phyloP scores from a whole-genome alignment of 768 basidiomycete genomes.

The Neoboletus brunneissimus region DNA sequence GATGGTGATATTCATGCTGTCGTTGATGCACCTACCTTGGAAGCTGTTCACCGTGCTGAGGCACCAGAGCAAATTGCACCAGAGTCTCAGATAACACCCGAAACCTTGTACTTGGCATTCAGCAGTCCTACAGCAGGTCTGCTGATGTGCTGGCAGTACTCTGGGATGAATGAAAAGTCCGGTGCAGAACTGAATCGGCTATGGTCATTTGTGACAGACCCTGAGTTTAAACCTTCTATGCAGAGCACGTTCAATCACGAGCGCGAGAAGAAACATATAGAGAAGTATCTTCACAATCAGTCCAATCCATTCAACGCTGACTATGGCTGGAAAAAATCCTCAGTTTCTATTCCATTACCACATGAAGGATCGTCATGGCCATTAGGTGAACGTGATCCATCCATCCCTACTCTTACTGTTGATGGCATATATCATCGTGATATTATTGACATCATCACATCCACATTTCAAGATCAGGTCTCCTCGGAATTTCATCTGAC shows the following conservation, averaged over 20 bases:
- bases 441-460: constrained; percentile 4
- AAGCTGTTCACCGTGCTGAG: no score
- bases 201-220: constrained; percentile 24
- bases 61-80: no score
- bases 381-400: background rate
- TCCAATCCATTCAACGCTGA: background rate
- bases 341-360: background rate
- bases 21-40: background rate
- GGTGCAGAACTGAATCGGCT: constrained; percentile 26
- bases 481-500: background rate
- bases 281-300: constrained; percentile 4
- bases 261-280: background rate
- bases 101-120: constrained; percentile 13
- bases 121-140: constrained; percentile 20
- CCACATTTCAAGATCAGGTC: background rate
- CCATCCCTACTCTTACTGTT: background rate
- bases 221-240: constrained; percentile 15
- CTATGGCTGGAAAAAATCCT: constrained; percentile 1
- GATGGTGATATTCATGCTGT: background rate
- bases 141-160: constrained; percentile 33
- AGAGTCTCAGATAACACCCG: constrained; percentile 25
- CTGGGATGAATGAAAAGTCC: constrained; percentile 30
- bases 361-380: background rate
- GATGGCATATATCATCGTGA: background rate
- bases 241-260: constrained; percentile 15